Percentiles rank a stretch among this genome's conserved stretches.
Evolutionary conservation across 805 yeast genomes (phyloP).

Genomic region (Debaryomyces prosopidis): DNA sequence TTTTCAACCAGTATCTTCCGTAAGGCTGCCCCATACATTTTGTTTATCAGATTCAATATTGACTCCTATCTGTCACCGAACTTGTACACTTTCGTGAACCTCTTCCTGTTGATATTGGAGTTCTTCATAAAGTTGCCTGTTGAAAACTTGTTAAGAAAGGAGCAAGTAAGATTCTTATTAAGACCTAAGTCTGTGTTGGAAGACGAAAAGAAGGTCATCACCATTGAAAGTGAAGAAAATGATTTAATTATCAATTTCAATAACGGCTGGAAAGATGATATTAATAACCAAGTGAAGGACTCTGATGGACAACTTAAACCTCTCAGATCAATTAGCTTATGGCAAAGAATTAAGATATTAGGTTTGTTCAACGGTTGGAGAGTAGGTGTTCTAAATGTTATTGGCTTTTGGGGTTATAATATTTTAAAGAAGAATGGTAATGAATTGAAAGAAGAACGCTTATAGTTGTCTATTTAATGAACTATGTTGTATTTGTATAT

Average conservation of each 20-base stretch:
- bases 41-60: conserved; percentile 60
- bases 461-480: conserved; percentile 12
- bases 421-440: conserved; percentile 51
- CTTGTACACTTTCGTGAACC: conserved; percentile 56
- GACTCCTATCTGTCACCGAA: conserved; percentile 67
- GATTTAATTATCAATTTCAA: conserved; percentile 58
- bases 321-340: conserved; percentile 38
- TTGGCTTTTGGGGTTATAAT: conserved; percentile 81
- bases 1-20: conserved; percentile 60
- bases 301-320: conserved; percentile 7
- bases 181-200: conserved; percentile 32
- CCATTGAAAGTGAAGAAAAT: conserved; percentile 43
- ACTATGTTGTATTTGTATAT: background rate
- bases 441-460: conserved; percentile 35
- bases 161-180: conserved; percentile 70
- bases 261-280: conserved; percentile 47
- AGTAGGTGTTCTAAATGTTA: conserved; percentile 73
- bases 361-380: conserved; percentile 87
- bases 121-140: conserved; percentile 79
- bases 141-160: conserved; percentile 82
- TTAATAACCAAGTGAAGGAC: conserved; percentile 17
- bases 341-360: conserved; percentile 31
- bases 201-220: conserved; percentile 39
- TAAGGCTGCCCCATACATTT: conserved; percentile 63
- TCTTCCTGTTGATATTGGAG: conserved; percentile 65